Base-by-base conservation (phyloP, 2,329 filamentous ascomycete species). In the Claviceps paspali region DNA sequence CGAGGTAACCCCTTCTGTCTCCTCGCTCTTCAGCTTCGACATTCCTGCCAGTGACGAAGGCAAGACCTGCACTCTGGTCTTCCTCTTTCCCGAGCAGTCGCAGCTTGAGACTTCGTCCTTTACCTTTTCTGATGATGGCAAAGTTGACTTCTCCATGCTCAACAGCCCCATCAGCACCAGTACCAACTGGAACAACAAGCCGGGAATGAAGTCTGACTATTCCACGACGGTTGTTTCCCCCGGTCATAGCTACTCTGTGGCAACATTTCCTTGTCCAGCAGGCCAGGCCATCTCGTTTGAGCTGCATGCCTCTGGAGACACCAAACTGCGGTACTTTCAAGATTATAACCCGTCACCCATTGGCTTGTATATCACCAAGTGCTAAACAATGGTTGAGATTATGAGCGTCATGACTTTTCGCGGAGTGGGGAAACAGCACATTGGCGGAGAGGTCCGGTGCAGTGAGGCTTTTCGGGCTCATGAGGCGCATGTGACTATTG, bases 11-110 rank as follows among this genome's bases (percentile, higher is more conserved):
- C 54, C 62, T 14, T 62, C 59, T 38, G 54, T 70, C 34, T 70
- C 68, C 8, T 68, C 69, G 10, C 68, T 81, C 49, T 82, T 78
- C 67, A 79, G 79, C 61, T 82, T 82, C 56, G 74, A 79, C 49
- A 70, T 82, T 30, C 70, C 70, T 1, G 43, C 54, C 4, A 54
- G 57, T 5, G 65, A 73, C 46, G 47, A 60, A 7, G 72, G 70
- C 46, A 71, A 73, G 56, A 70, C 59, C 6, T 83, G 78, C 60
- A 68, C 64, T 38, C 60, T 82, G 7, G 60, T 76, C 39, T 82
- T 82, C 67, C 61, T 79, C 31, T 70, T 81, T 56, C 78, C 79
- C 9, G 54, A 44, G 38, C 43, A 71, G 43, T 48, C 61, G 12
- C 55, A 76, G 24, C 67, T 79, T n/a, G 56, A 73, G 54, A 76